Evolutionary conservation across 73 alveolate genomes (phyloP), one percentile per base, ranked within the genome.

Genomic region (Tetrahymena malaccensis): DNA sequence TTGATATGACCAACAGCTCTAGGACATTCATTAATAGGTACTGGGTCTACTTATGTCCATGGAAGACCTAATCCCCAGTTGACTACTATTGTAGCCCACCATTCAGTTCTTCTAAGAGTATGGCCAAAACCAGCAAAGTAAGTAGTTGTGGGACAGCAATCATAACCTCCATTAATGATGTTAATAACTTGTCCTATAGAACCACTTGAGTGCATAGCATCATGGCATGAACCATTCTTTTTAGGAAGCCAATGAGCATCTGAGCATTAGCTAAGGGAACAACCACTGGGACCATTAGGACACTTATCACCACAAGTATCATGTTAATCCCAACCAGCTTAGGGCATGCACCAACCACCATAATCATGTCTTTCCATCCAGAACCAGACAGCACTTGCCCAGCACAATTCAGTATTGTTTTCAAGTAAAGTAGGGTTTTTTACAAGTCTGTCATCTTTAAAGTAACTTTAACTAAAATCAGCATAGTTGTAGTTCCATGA

Each of bases 321-420:
- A n/a, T 70, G 89, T n/a, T 70, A 70, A 11, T 70, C 89, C 89
- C 89, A 70, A 22, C 89, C 89, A 70, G 89, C 89, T 70, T 70
- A 31, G 37, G 89, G 89, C 89, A 70, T 70, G 89, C 89, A 70
- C 89, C 89, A 70, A n/a, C 89, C 89, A 70, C 89, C 89, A 70
- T 70, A 70, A 70, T 70, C 89, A 40, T 70, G 89, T 33, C 31
- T 70, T 27, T 19, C 89, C 89, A 70, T 70, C 89, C 89, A 70
- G 89, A 70, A 70, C 89, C 89, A 70, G 19, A 70, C 89, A 70
- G 89, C 89, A 11, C 89, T 70, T 19, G 89, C 89, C 89, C 89
- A 70, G 40, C 89, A 70, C 12, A 70, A 70, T n/a, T 70, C 89
- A 70, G 89, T 70, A 11, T 70, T n/a, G 31, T 40, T 70, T 25